Base-by-base conservation (phyloP, 495 filamentous ascomycete species). In the Penicillium crystallinum region DNA sequence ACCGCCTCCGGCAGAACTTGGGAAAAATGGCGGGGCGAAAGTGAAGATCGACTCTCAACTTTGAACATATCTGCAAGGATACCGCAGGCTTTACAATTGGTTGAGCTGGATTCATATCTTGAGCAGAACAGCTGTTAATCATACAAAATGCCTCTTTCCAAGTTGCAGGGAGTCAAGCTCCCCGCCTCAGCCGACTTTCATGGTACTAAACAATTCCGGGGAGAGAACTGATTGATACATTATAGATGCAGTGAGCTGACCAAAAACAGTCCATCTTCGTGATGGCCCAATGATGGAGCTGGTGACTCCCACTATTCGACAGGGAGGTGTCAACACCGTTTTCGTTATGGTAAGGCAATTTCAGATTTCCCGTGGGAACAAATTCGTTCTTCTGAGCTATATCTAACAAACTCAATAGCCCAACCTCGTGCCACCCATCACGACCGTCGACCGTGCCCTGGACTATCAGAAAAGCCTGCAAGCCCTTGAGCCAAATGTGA, bases 221-320 rank as follows among this genome's bases (percentile, higher is more conserved):
- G 44, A 49, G 25, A 35, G 47, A 25, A 25, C 73, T 75, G 67
- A 70, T 36, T 75, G 67, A 70, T 36, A 17, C 14, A 44, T 34
- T 6, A 52, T 43, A 44, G 43, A 42, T 31, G 36, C 39, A 31
- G 30, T 41, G 46, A 23, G 52, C 54, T 53, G 34, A 52, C 54
- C 30, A 40, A 22, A 44, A 18, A 47, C 34, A 75, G 72, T 77
- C 56, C 88, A 90, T 65, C 77, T 96, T 48, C 80, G 91, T 35
- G 85, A 93, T 71, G 88, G 85, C 1, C 73, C 78, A 38, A 88
- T 96, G 78, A 88, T 90, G 80, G 77, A 90, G 51, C 71, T 88
- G n/a, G 89, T 95, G 23, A 85, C 84, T 36, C 87, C 87, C 17
- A 85, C 79, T 21, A 86, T 95, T 58, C 73, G 81, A 42, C 65